phyloP scores from a whole-genome alignment of 163 green algal species.

The Scenedesmus sp. region DNA sequence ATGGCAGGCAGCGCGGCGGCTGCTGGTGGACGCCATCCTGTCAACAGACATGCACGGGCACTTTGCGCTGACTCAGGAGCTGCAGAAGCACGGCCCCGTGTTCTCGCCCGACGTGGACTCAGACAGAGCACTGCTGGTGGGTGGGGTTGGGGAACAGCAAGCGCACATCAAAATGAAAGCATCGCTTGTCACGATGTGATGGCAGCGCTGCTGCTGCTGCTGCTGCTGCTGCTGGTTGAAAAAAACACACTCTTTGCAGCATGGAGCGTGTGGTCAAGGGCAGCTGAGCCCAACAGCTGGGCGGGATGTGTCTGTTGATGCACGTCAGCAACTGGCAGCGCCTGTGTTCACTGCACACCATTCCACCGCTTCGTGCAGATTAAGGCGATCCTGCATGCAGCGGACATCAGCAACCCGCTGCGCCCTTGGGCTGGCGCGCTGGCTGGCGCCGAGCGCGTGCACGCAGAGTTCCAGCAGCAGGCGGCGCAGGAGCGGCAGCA shows the following conservation, averaged over 20 bases:
- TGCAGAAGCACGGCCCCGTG: conserved; percentile 56
- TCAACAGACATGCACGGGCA: conserved; percentile 82
- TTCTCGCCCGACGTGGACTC: conserved; percentile 58
- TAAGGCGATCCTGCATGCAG: conserved; percentile 70
- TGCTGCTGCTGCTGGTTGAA: neutral
- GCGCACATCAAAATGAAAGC: no score
- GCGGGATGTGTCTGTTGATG: neutral
- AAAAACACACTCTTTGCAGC: neutral
- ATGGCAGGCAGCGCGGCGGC: neutral
- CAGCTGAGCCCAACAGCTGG: neutral
- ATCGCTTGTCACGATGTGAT: no score
- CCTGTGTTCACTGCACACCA: neutral
- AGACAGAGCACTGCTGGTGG: conserved; percentile 69
- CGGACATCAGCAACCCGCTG: conserved; percentile 76
- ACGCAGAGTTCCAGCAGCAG: conserved; percentile 58
- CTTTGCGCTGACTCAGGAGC: conserved; percentile 69
- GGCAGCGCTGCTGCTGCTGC: neutral
- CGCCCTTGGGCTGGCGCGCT: conserved; percentile 69
- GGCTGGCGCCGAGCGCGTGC: conserved; percentile 54
- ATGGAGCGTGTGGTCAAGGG: neutral
- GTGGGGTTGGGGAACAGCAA: neutral
- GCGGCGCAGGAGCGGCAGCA: neutral
- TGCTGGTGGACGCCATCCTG: conserved; percentile 63
- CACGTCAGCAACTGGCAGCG: no score
- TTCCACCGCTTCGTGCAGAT: conserved; percentile 8